phyloP scores from a whole-genome alignment of 345 rosid species.

The Eucalyptus cladocalyx region DNA sequence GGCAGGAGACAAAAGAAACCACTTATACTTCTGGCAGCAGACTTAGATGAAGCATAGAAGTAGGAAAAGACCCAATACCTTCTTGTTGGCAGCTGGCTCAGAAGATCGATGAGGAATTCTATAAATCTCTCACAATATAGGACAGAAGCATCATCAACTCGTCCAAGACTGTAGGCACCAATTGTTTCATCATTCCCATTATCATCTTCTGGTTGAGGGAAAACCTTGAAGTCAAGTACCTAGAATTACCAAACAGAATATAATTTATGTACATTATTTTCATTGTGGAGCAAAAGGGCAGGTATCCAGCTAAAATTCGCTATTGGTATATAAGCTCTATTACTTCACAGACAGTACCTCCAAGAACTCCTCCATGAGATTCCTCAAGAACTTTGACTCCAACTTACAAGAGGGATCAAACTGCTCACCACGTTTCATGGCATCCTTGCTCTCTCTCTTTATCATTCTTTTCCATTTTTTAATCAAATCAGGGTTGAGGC shows the following conservation, averaged over 20 bases:
- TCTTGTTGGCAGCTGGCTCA: conserved; percentile 98
- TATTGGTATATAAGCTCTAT: not conserved
- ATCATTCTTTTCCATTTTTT: conserved; percentile 85
- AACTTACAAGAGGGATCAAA: conserved; percentile 47
- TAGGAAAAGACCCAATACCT: conserved; percentile 31
- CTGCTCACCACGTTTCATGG: conserved; percentile 34
- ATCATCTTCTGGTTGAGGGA: conserved; percentile 10
- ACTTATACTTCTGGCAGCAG: not conserved
- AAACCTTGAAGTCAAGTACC: conserved; percentile 76
- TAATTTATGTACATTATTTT: not conserved
- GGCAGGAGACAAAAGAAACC: not conserved
- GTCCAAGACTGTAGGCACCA: conserved; percentile 15
- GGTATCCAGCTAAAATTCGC: not conserved
- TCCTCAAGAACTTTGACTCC: conserved; percentile 80
- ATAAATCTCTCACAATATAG: conserved; percentile 93
- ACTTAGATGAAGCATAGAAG: not conserved
- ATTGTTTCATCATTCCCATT: conserved; percentile 20
- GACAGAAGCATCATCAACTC: conserved; percentile 65
- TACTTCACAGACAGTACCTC: conserved; percentile 29
- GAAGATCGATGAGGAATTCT: conserved; percentile 93
- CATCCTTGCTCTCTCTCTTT: conserved; percentile 71
- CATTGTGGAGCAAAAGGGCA: not conserved
- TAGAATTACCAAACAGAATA: not conserved
- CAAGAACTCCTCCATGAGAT: conserved; percentile 79
- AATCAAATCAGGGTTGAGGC: conserved; percentile 70